Percentiles rank a stretch among this genome's conserved stretches.
Conservation (phyloP, 2,329 filamentous ascomycete genomes). For the Aspergillus brunneoviolaceus region DNA sequence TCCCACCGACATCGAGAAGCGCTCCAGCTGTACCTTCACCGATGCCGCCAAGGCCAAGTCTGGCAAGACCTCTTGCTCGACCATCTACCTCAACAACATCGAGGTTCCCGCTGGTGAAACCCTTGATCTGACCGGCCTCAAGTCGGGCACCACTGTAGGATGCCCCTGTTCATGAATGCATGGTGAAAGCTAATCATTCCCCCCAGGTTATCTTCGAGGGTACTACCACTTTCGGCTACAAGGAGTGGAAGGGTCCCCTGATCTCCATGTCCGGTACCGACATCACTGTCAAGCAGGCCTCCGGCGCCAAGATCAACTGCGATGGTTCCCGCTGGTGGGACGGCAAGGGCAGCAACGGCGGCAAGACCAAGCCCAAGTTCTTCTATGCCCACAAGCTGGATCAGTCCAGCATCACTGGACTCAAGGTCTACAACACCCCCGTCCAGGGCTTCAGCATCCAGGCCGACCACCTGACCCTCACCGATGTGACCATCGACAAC, state of each 20-base stretch:
- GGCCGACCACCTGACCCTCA: constrained; percentile 53
- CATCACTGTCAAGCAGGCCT: constrained; percentile 48
- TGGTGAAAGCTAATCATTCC: not conserved
- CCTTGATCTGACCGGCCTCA: constrained; percentile 37
- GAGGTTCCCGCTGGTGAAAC: constrained; percentile 38
- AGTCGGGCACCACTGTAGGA: constrained; percentile 33
- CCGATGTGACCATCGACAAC: constrained; percentile 58
- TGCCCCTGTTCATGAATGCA: not conserved
- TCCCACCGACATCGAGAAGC: constrained; percentile 9
- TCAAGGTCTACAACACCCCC: constrained; percentile 36
- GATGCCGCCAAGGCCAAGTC: constrained; percentile 28
- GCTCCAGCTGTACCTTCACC: constrained; percentile 33
- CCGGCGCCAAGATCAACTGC: constrained; percentile 56
- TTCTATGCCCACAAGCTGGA: constrained; percentile 49
- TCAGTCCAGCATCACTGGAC: constrained; percentile 30
- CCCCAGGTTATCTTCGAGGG: constrained; percentile 60
- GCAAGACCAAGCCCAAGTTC: constrained; percentile 65
- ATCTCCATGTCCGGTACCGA: constrained; percentile 60
- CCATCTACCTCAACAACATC: constrained; percentile 40
- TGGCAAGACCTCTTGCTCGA: constrained; percentile 33
- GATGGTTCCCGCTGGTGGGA: constrained; percentile 63
- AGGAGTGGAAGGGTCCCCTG: constrained; percentile 65
- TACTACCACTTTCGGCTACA: constrained; percentile 65
- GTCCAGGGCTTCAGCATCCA: constrained; percentile 39
- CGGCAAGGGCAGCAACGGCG: constrained; percentile 58